phyloP scores from a whole-genome alignment of 495 filamentous ascomycete species.

The Penicillium lagena region DNA sequence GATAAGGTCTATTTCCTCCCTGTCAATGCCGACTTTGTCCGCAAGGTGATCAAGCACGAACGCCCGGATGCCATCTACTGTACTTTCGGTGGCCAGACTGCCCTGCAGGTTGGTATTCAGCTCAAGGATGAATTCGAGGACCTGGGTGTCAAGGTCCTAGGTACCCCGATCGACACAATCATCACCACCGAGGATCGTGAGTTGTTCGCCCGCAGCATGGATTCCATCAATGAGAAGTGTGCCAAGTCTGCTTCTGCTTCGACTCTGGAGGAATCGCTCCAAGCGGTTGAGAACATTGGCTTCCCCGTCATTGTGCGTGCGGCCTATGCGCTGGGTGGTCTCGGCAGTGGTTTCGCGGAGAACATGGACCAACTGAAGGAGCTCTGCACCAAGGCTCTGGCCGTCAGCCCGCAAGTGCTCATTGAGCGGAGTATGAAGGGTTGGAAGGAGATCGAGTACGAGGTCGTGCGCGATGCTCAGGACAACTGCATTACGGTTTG shows the following conservation, averaged over 20 bases:
- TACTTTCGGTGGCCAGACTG: constrained; percentile 96
- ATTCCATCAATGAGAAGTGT: constrained; percentile 95
- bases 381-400: constrained; percentile 91
- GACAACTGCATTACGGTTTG: constrained; percentile 99
- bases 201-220: constrained; percentile 95
- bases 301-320: constrained; percentile 97
- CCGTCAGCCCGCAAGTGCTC: constrained; percentile 90
- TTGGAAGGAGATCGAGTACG: constrained; percentile 99
- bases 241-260: constrained; percentile 92
- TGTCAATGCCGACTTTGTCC: constrained; percentile 91
- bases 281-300: constrained; percentile 78
- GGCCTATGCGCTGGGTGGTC: constrained; percentile 90
- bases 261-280: constrained; percentile 76
- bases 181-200: constrained; percentile 98
- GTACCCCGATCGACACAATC: constrained; percentile 95
- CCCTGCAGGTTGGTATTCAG: constrained; percentile 89
- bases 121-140: constrained; percentile 91
- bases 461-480: constrained; percentile 90
- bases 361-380: constrained; percentile 80
- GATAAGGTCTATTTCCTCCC: constrained; percentile 99
- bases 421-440: constrained; percentile 99
- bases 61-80: constrained; percentile 94
- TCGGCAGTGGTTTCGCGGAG: constrained; percentile 93
- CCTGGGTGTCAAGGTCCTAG: constrained; percentile 87
- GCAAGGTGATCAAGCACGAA: constrained; percentile 94